Percentiles rank a stretch among this genome's conserved stretches.
Conservation (phyloP, 306 rosid species). For the Cajanus cajan region DNA sequence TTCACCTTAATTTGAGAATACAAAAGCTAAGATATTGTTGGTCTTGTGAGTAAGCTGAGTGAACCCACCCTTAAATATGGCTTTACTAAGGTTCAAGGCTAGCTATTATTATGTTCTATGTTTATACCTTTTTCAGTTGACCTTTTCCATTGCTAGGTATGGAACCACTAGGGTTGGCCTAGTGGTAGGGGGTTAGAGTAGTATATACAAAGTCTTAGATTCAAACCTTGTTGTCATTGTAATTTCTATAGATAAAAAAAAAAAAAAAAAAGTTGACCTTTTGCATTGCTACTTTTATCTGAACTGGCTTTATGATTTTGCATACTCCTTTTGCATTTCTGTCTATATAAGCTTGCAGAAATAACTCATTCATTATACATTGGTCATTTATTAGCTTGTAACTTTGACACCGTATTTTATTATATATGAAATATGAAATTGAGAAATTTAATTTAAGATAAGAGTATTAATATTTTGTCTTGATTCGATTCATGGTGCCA, state of each 20-base stretch:
- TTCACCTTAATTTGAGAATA: slow-evolving; percentile 2
- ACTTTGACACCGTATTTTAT: not conserved
- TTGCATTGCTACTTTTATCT: slow-evolving; percentile 3
- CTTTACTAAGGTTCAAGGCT: not conserved
- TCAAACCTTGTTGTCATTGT: too few relatives aligned
- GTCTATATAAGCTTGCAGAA: not conserved
- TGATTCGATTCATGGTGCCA: slow-evolving; percentile 2
- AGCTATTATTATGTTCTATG: not conserved
- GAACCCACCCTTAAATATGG: not conserved
- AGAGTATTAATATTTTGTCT: not conserved
- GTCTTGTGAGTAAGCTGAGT: slow-evolving; percentile 10
- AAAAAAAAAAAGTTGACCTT: too few relatives aligned
- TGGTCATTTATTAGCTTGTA: slow-evolving; percentile 1
- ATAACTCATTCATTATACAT: not conserved
- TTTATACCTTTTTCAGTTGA: not conserved
- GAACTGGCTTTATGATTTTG: not conserved
- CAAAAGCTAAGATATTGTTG: not conserved
- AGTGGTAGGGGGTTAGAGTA: too few relatives aligned
- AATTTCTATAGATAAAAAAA: too few relatives aligned
- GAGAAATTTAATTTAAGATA: not conserved
- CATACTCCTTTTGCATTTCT: not conserved
- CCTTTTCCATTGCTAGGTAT: too few relatives aligned
- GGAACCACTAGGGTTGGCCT: too few relatives aligned
- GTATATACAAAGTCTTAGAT: too few relatives aligned
- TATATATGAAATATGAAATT: slow-evolving; percentile 1